Evolutionary conservation across 768 basidiomycete species (phyloP).

Genomic region (Tephrocybe sp.): DNA sequence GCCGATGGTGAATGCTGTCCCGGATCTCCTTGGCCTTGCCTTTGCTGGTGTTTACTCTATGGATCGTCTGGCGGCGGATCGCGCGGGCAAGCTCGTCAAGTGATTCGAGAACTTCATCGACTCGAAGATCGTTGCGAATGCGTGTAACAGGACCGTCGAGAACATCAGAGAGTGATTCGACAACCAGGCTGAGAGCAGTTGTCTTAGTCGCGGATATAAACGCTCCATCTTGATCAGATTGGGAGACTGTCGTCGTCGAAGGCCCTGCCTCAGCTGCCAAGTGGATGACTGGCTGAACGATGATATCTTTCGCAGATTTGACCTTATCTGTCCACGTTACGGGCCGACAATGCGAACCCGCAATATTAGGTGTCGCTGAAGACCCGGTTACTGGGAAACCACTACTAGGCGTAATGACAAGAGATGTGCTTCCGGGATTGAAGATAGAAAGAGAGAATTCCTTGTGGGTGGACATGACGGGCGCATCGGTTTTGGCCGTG

Average conservation of each 20-base stretch:
- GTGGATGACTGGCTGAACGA: conserved; percentile 33
- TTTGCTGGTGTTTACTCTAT: conserved; percentile 47
- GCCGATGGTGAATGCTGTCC: conserved; percentile 46
- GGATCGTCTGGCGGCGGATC: conserved; percentile 49
- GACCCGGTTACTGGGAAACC: conserved; percentile 17
- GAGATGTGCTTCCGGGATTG: conserved; percentile 45
- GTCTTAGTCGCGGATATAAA: conserved; percentile 24
- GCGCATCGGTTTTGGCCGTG: conserved; percentile 28
- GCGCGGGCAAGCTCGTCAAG: conserved; percentile 56
- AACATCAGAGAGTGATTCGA: conserved; percentile 47
- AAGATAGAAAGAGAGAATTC: conserved; percentile 55
- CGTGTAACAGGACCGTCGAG: conserved; percentile 44
- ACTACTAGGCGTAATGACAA: conserved; percentile 29
- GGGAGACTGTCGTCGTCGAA: conserved; percentile 27
- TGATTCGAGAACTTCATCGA: conserved; percentile 57
- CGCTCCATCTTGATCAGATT: conserved; percentile 8
- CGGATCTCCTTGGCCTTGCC: conserved; percentile 44
- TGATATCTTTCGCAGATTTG: conserved; percentile 32
- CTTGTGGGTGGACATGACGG: conserved; percentile 40
- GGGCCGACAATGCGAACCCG: conserved; percentile 13
- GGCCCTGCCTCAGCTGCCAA: conserved; percentile 28
- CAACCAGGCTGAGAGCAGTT: conserved; percentile 37
- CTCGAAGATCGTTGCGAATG: conserved; percentile 43
- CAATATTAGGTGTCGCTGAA: conserved; percentile 5
- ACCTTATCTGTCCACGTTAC: conserved; percentile 25